Base-by-base conservation (phyloP, 192 early-diverging fungal species). In the Umbelopsis sp. region DNA sequence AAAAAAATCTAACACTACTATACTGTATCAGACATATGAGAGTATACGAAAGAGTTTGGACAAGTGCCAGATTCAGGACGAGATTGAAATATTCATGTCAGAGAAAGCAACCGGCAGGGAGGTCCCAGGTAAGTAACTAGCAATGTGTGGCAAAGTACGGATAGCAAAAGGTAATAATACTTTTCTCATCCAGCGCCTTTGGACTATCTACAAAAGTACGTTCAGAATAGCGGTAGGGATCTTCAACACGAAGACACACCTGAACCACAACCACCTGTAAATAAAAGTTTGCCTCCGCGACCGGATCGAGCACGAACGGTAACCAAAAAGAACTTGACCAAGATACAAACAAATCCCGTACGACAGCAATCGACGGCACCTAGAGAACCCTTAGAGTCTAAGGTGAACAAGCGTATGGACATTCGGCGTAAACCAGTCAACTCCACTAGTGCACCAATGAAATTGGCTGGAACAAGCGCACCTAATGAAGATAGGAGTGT, bases 341-440 rank as follows among this genome's bases (percentile, higher is more conserved):
- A 62, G 31, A 62, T 62, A 29, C 56, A 62, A 20, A 62, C 56
- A 7, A 62, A 62, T 34, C 5, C 56, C 4, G 31, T 34, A 4
- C 32, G 31, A 11, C 26, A 29, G 17, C 56, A 34, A n/a, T 31
- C 56, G 0, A 6, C 56, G 12, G 56, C 11, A 4, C 9, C 56
- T 29, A 62, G 34, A 62, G 56, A 62, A 20, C 26, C 29, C 3
- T n/a, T 32, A 32, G 56, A 32, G 31, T 34, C 29, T 12, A 32
- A 32, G 12, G 31, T 32, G 12, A 26, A 22, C 2, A 29, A 32
- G 2, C 26, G 56, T 17, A 62, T 62, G 56, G 56, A 62, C 31
- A 62, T 62, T 34, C 56, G 56, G 17, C 56, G 56, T 32, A 62
- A 62, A 31, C 56, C 56, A 62, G 56, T 62, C 1, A 62, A 32